Conservation (phyloP, 2,329 filamentous ascomycete genomes). For the Trichoderma aggressivum region DNA sequence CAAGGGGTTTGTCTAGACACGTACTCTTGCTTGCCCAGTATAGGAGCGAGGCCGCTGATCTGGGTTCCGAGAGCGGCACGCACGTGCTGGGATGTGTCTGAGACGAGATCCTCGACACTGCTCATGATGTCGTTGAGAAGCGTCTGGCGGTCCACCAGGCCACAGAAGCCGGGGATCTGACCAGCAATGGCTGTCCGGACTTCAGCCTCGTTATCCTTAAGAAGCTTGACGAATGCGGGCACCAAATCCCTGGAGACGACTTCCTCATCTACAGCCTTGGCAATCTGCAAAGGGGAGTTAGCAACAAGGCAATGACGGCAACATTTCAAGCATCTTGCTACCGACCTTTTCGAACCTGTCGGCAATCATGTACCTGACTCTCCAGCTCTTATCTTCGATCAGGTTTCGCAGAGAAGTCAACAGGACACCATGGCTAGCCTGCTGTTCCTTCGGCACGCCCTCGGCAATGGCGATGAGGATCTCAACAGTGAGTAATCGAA, state of each 20-base stretch:
- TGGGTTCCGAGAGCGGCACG: slow-evolving; percentile 92
- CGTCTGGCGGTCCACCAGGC: slow-evolving; percentile 78
- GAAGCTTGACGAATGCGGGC: slow-evolving; percentile 91
- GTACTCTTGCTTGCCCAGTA: slow-evolving; percentile 96
- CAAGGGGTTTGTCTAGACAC: slow-evolving; percentile 31
- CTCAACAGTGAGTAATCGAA: slow-evolving; percentile 91
- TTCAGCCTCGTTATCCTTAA: slow-evolving; percentile 97
- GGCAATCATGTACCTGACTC: slow-evolving; percentile 98
- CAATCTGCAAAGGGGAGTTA: slow-evolving; percentile 61
- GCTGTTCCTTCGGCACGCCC: slow-evolving; percentile 96
- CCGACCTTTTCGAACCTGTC: slow-evolving; percentile 93
- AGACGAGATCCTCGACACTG: slow-evolving; percentile 91
- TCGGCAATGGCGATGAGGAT: slow-evolving; percentile 95
- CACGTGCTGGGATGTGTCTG: slow-evolving; percentile 94
- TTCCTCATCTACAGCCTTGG: slow-evolving; percentile 96
- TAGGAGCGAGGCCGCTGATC: slow-evolving; percentile 93
- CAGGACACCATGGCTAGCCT: slow-evolving; percentile 90
- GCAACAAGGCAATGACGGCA: background rate
- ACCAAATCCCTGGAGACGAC: slow-evolving; percentile 91
- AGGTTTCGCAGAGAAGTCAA: slow-evolving; percentile 85
- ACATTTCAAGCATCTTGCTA: background rate
- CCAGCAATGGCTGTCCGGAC: slow-evolving; percentile 95
- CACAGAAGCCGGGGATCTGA: slow-evolving; percentile 96
- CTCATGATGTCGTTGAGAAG: slow-evolving; percentile 96
- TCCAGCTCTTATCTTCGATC: slow-evolving; percentile 99